A percentile compares a stretch with the other conserved stretches of the same genome.
Evolutionary conservation across 2,329 filamentous ascomycete species (phyloP).

Genomic region (Zopfia rhizophila): DNA sequence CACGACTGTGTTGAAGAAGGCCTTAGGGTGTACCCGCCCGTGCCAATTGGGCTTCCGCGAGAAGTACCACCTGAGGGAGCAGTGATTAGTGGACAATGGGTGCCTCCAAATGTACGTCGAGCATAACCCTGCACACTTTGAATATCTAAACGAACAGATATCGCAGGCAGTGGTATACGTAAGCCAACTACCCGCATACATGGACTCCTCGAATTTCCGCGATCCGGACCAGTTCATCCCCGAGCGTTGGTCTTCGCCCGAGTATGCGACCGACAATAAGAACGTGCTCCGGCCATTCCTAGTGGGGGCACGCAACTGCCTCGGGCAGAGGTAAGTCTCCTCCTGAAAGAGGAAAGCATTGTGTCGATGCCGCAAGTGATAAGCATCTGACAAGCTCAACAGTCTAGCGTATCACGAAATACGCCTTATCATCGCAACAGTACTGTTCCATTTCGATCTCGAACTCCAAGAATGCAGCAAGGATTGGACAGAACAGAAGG

Average conservation of each 20-base stretch:
- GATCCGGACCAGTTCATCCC: constrained; percentile 31
- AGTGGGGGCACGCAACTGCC: constrained; percentile 23
- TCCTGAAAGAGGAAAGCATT: too few species aligned
- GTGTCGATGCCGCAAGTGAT: neutral
- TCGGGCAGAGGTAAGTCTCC: constrained; percentile 36
- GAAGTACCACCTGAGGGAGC: constrained; percentile 19
- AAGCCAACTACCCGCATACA: constrained; percentile 24
- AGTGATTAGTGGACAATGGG: constrained; percentile 20
- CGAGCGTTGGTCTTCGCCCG: constrained; percentile 31
- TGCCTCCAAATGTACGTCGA: constrained; percentile 28
- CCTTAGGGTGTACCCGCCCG: constrained; percentile 31
- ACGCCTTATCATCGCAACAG: constrained; percentile 43
- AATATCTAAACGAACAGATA: too few species aligned
- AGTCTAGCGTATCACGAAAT: constrained; percentile 45
- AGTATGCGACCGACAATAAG: constrained; percentile 39
- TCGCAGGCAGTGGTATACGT: constrained; percentile 26
- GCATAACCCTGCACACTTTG: constrained; percentile 25
- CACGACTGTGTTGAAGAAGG: constrained; percentile 32
- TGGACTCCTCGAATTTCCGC: constrained; percentile 30
- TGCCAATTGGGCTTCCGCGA: constrained; percentile 15
- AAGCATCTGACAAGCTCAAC: constrained; percentile 4
- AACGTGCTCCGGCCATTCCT: constrained; percentile 40
- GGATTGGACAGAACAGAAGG: constrained; percentile 37
- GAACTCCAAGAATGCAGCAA: constrained; percentile 31
- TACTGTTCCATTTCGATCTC: constrained; percentile 50